Base-by-base conservation (phyloP, 2,329 filamentous ascomycete species). In the Epichloe coenophiala region DNA sequence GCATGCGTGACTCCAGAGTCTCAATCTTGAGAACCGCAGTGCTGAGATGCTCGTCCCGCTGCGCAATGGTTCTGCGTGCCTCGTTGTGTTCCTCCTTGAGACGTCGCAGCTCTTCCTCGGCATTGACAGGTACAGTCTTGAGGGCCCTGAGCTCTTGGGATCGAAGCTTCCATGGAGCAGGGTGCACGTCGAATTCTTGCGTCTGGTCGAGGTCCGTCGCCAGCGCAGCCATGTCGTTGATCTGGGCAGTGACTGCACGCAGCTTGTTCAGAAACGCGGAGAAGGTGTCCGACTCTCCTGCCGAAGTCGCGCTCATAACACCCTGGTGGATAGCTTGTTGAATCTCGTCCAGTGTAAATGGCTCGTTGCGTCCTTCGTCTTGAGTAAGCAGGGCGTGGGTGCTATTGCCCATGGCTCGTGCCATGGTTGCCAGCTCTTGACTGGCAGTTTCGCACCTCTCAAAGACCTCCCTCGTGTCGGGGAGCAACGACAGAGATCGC, bases 21-120 rank as follows among this genome's bases (percentile, higher is more conserved):
- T 96, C 91, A 58, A 96, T 95, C 66, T 93, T 90, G 58, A 96
- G 84, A 17, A 84, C 79, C 23, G 87, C 78, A 52, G 94, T 91
- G 65, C 94, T 89, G 48, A 95, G 79, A 37, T 84, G 83, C 63
- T 90, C 86, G 57, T 95, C 88, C 55, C 84, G 82, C 55, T 83
- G 77, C 1, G 84, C 81, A 51, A 88, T 76, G 3, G 78, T 75
- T 50, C 84, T 81, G 3, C 86, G 84, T 19, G 85, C 82, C 60
- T 91, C 87, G 56, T 83, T 81, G 57, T 93, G 78, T 57, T 91
- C 84, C 49, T 90, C 86, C 59, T 84, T 88, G 51, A 95, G 73
- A 19, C 83, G 81, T 6, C 84, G 80, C 49, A 96, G 77, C 64
- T 95, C 87, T 60, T 91, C 86, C 61, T 95, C 88, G 0, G 85